These are phyloP conservation scores for Pleoardoris graminearum DNA, from an alignment of 2,329 filamentous ascomycete species.

Conservation along the genomic window DNA sequence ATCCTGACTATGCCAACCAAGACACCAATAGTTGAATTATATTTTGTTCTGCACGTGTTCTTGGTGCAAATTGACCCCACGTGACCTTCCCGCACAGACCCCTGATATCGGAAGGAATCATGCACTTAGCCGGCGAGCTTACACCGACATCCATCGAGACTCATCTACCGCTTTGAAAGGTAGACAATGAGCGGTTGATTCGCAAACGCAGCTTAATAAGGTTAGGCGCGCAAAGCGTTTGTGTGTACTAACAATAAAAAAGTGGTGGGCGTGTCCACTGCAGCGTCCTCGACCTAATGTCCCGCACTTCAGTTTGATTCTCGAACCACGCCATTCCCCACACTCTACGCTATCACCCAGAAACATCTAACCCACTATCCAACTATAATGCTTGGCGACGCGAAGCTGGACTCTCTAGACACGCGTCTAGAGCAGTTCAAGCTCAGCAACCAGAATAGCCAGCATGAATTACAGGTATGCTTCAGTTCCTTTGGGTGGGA, in stretches of 20 bases:
- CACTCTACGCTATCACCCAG: background rate
- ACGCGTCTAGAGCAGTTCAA: constrained; percentile 36
- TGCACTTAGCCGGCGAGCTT: background rate
- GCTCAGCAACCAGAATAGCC: constrained; percentile 24
- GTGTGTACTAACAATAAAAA: background rate
- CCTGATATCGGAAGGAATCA: background rate
- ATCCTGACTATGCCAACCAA: too few species aligned
- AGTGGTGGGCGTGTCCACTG: background rate
- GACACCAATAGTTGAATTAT: too few species aligned
- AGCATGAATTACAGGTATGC: constrained; percentile 15
- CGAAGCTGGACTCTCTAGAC: constrained; percentile 30
- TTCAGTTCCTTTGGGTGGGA: background rate
- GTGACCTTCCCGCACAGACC: too few species aligned
- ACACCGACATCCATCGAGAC: background rate
- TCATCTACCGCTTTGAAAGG: background rate
- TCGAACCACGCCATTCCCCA: background rate
- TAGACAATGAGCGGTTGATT: constrained; percentile 1
- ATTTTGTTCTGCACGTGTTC: too few species aligned
- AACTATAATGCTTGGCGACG: constrained; percentile 31
- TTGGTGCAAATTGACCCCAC: too few species aligned
- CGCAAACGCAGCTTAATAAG: background rate
- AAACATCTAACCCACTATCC: background rate
- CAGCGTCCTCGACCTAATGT: background rate
- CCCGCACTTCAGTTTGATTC: background rate
- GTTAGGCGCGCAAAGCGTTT: background rate